A percentile compares a stretch with the other conserved stretches of the same genome.
Evolutionary conservation across 495 filamentous ascomycete species (phyloP).

Genomic region (Aspergillus coremiiformis): DNA sequence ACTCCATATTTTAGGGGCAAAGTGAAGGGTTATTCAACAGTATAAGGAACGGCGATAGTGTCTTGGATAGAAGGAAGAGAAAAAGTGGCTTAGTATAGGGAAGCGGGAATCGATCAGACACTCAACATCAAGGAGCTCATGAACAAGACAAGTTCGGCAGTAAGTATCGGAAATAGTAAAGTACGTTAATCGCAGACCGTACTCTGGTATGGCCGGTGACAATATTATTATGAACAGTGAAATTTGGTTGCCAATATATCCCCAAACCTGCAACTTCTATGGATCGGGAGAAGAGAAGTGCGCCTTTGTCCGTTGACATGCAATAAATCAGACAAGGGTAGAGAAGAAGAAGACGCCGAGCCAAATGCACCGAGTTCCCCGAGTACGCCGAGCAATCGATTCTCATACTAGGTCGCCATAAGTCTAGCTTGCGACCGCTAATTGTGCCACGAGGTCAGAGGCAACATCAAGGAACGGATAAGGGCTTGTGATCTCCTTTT

Average conservation of each 20-base stretch:
- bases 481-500: conserved; percentile 49
- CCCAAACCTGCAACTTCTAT: neutral
- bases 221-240: neutral
- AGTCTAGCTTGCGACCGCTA: conserved; percentile 40
- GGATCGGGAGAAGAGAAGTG: neutral
- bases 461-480: conserved; percentile 51
- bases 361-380: neutral
- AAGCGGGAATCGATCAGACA: neutral
- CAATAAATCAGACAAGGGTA: neutral
- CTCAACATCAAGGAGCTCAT: neutral
- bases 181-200: neutral
- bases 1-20: neutral
- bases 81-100: neutral
- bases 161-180: neutral
- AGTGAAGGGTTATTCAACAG: neutral
- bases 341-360: neutral
- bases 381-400: neutral
- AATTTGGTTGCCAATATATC: neutral
- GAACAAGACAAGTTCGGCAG: neutral
- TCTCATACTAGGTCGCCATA: neutral
- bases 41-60: neutral
- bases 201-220: neutral
- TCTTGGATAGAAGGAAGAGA: neutral
- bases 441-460: conserved; percentile 46
- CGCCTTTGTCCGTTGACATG: neutral